A percentile compares a stretch with the other conserved stretches of the same genome.
These are phyloP conservation scores for Puccinia coronata DNA, from an alignment of 1,284 basidiomycete species.

Conservation along the genomic window DNA sequence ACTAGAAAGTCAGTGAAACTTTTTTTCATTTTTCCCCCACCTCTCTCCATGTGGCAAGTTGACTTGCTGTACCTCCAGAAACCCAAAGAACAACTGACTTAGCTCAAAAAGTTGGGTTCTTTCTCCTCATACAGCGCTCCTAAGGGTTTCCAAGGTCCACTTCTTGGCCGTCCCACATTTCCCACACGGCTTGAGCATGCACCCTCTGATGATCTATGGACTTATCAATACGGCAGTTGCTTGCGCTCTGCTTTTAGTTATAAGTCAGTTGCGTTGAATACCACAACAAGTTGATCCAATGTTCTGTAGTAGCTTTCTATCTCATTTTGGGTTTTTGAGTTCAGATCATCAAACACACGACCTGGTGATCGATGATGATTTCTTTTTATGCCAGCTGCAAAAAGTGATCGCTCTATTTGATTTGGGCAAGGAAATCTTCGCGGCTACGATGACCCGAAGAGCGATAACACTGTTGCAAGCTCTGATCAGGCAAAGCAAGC, in stretches of 20 bases:
- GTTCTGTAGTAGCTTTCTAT: background rate
- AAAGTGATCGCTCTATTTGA: constrained; percentile 13
- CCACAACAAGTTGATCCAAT: background rate
- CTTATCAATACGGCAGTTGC: constrained; percentile 29
- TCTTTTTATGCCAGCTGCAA: constrained; percentile 10
- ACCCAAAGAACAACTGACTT: no score
- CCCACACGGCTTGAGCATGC: constrained; percentile 14
- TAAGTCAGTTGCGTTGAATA: background rate
- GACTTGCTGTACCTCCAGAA: background rate
- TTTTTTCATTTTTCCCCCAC: background rate
- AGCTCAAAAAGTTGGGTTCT: background rate
- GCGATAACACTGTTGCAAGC: constrained; percentile 2
- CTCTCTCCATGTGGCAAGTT: no score
- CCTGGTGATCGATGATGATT: constrained; percentile 15
- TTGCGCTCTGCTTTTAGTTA: constrained; percentile 23
- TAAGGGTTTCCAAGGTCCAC: background rate
- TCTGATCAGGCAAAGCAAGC: constrained; percentile 14
- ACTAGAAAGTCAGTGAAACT: constrained; percentile 16
- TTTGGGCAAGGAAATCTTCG: constrained; percentile 13
- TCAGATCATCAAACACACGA: constrained; percentile 21
- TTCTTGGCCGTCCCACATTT: constrained; percentile 1
- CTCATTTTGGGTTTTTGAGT: background rate
- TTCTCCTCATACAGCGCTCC: constrained; percentile 4
- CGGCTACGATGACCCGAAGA: constrained; percentile 19
- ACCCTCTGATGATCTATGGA: constrained; percentile 33